Conservation (phyloP, 2,329 filamentous ascomycete genomes). For the Elsinoe ampelina region DNA sequence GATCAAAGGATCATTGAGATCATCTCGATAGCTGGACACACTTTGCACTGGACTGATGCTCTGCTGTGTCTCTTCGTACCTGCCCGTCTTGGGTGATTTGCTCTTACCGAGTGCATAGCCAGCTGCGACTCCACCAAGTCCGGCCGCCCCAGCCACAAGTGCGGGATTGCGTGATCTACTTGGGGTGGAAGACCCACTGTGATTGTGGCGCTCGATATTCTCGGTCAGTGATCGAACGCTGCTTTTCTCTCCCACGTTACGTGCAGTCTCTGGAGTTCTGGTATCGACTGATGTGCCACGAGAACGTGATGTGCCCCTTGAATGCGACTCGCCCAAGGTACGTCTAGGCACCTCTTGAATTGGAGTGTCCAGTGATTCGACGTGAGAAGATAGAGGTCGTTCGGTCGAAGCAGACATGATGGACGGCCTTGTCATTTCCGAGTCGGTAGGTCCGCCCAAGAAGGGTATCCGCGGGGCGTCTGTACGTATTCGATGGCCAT, state of each 20-base stretch:
- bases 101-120: conserved; percentile 5
- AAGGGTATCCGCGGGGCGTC: conserved; percentile 41
- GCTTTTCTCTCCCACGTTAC: conserved; percentile 58
- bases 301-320: conserved; percentile 45
- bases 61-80: neutral
- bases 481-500: conserved; percentile 44
- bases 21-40: conserved; percentile 72
- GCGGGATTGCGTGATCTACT: conserved; percentile 30
- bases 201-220: conserved; percentile 31
- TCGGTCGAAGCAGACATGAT: conserved; percentile 76
- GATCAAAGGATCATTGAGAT: conserved; percentile 28
- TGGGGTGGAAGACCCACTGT: conserved; percentile 31
- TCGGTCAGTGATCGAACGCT: conserved; percentile 46
- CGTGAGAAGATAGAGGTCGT: conserved; percentile 56
- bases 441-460: conserved; percentile 38
- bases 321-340: conserved; percentile 43
- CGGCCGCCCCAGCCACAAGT: conserved; percentile 27
- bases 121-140: conserved; percentile 27
- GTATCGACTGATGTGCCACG: conserved; percentile 51
- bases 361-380: conserved; percentile 48
- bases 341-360: conserved; percentile 56
- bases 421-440: conserved; percentile 79
- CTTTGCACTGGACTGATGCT: conserved; percentile 76
- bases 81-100: neutral
- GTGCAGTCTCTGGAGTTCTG: conserved; percentile 47